Evolutionary conservation across 140 eudicot species (phyloP).

Genomic region (Oenanthe javanica): DNA sequence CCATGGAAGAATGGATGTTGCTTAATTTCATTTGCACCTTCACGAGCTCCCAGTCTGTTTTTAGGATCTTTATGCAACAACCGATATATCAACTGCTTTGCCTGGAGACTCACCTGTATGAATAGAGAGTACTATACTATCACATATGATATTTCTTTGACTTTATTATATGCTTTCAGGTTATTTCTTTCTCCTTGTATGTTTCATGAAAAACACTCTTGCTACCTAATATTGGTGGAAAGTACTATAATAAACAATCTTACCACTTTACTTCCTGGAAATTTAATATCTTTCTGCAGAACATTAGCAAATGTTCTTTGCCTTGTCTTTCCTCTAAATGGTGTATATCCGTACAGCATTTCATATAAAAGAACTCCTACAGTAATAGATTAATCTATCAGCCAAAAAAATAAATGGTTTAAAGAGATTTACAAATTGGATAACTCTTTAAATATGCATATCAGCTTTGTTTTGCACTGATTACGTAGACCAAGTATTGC

Average conservation of each 20-base stretch:
- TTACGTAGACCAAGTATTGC: background rate
- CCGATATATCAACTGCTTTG: conserved; percentile 75
- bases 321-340: conserved; percentile 97
- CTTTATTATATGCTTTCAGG: background rate
- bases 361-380: conserved; percentile 82
- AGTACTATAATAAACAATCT: conserved; percentile 9
- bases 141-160: background rate
- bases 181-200: background rate
- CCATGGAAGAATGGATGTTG: conserved; percentile 89
- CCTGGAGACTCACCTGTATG: conserved; percentile 75
- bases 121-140: background rate
- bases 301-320: conserved; percentile 91
- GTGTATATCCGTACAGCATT: conserved; percentile 93
- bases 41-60: conserved; percentile 78
- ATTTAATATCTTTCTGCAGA: conserved; percentile 80
- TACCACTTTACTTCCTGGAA: conserved; percentile 78
- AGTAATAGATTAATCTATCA: conserved; percentile 8
- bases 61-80: conserved; percentile 90
- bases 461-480: background rate
- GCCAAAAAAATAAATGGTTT: background rate
- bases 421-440: background rate
- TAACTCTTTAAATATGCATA: background rate
- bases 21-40: conserved; percentile 94
- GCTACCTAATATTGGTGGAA: background rate
- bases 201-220: background rate